phyloP scores from a whole-genome alignment of 805 yeast genomes.

The Wickerhamiella sergipiensis region DNA sequence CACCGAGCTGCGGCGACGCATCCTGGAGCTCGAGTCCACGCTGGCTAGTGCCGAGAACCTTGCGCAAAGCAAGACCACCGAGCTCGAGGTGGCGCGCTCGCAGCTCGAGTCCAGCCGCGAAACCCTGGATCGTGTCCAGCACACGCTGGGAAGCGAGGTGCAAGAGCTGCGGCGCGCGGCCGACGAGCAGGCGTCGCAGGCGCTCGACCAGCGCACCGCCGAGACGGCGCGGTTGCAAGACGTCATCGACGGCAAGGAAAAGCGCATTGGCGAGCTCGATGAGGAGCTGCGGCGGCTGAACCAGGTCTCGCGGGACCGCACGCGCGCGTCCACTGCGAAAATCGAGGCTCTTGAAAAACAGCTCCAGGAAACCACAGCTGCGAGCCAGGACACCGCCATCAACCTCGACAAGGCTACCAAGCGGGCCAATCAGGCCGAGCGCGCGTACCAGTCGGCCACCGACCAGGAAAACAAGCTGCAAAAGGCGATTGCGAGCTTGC shows the following conservation, averaged over 20 bases:
- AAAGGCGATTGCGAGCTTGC: neutral
- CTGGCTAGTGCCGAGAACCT: neutral
- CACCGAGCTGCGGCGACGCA: neutral
- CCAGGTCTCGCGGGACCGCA: neutral
- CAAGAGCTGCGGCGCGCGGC: neutral
- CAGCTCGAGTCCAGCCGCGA: neutral
- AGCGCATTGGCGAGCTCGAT: neutral
- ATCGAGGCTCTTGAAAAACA: neutral
- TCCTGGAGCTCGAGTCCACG: neutral
- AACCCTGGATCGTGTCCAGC: neutral
- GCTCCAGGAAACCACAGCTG: neutral
- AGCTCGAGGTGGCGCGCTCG: neutral
- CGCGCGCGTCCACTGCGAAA: neutral
- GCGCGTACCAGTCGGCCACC: neutral
- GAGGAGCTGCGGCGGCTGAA: neutral
- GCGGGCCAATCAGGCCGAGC: neutral
- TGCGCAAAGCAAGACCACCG: constrained; percentile 1
- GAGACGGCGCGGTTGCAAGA: neutral
- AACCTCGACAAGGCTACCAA: neutral
- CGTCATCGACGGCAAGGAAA: neutral
- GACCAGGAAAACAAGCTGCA: constrained; percentile 2
- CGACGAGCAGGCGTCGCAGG: neutral
- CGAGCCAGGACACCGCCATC: neutral
- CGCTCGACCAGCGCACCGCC: neutral
- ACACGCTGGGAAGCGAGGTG: neutral